Evolutionary conservation across 2,329 filamentous ascomycete species (phyloP), one percentile per base, ranked within the genome.

Genomic region (Ceratocystiopsis brevicomis): DNA sequence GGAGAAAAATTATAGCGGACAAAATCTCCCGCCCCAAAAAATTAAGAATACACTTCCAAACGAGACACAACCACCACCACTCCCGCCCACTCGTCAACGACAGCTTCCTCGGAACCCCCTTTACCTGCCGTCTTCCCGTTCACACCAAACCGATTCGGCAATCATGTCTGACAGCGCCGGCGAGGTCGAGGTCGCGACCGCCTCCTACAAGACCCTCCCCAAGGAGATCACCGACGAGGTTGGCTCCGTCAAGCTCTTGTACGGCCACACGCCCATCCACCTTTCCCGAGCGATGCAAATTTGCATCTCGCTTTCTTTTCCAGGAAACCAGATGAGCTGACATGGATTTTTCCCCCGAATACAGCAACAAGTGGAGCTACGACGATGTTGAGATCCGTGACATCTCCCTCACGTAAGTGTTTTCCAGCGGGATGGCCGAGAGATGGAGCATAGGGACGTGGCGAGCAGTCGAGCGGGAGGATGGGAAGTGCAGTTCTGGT

Each of bases 361-460:
- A 18, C 42, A 52, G 50, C 53, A 54, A 90, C 80, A 93, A 92
- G 71, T 94, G 87, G 69, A 68, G 69, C 70, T 98, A 96, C 71
- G 90, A 90, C 66, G 84, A 96, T 79, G 88, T 98, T 63, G 90
- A 98, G 77, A 90, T 98, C 69, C 81, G 88, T 68, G 90, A 98
- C 67, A 96, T 98, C 72, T 98, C 90, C 61, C 76, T 98, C 73
- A 96, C 88, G 90, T 98, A 92, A 73, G 84, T 52, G 50, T 47
- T 49, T 34, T 38, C 11, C 12, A 19, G 14, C 3, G 15, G 11
- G 38, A 39, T 32, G 39, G 40, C 18, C 25, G 8, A 10, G 25
- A 11, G 25, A 10, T 9, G 6, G 8, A 30, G 25, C 4, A 8
- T 4, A 21, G 25, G 10, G 25, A 10, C 6, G 25, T 30, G 25